Evolutionary conservation across 1,139 yeast species (phyloP), one percentile per base, ranked within the genome.

Genomic region (Arxiozyma telluris): DNA sequence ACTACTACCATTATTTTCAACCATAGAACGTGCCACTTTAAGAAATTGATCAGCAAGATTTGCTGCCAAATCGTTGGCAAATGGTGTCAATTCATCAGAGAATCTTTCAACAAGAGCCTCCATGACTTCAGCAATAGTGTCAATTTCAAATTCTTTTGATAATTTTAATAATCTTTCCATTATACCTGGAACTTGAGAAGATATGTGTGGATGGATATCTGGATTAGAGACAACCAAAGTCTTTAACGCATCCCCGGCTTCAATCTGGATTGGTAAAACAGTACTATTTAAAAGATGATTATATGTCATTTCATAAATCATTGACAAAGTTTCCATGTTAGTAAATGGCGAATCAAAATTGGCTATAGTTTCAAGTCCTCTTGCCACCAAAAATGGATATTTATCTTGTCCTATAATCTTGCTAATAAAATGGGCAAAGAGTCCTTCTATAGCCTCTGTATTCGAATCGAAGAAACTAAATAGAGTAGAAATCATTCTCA

Each of bases 81-180:
- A 93, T 41, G 98, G 98, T 57, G 91, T 89, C 58, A 93, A 76
- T 70, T 91, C 96, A 57, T 82, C 87, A 1, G 96, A 80, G 69
- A 88, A 94, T 55, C 81, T 80, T 64, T 90, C 96, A 41, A 93
- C 97, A 68, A 95, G 88, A 57, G 90, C 93, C 71, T 93, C 98
- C 86, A 94, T 90, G 25, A 93, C 96, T 52, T 84, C 87, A 15
- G 95, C 81, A 38, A 93, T 76, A 46, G 90, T 80, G 67, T 93
- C 98, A 61, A 85, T 81, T 65, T 93, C 98, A 60, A 90, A 83
- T 58, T 83, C 83, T 67, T 87, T 85, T 18, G 95, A 85, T 50
- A 93, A 71, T 51, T 82, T 83, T 61, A 93, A 74, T 56, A 94
- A 73, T 61, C 81, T 84, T 55, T 89, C 87, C 87, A 93, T 87